phyloP scores from a whole-genome alignment of 257 asterid genomes.

The Buddleja alternifolia region DNA sequence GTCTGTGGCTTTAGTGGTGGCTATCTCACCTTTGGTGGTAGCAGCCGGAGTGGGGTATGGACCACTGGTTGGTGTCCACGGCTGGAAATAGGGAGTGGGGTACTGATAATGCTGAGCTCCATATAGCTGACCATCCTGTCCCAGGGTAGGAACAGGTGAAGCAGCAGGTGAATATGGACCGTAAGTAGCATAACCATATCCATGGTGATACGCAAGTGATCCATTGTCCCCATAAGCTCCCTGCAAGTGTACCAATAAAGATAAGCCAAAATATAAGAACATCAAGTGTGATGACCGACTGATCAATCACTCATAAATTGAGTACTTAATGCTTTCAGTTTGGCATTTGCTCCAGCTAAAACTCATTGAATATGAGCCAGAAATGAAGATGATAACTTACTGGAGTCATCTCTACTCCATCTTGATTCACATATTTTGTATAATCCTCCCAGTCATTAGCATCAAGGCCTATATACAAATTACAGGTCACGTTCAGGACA shows the following conservation, averaged over 20 bases:
- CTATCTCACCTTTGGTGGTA: slow-evolving; percentile 55
- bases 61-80: slow-evolving; percentile 50
- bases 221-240: slow-evolving; percentile 73
- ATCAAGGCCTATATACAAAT: slow-evolving; percentile 41
- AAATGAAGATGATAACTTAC: slow-evolving; percentile 39
- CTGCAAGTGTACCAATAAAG: slow-evolving; percentile 32
- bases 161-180: no score
- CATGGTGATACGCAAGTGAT: slow-evolving; percentile 62
- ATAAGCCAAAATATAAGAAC: background rate
- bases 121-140: slow-evolving; percentile 72
- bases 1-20: slow-evolving; percentile 51
- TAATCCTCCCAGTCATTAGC: slow-evolving; percentile 63
- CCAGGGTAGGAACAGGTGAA: slow-evolving; percentile 67
- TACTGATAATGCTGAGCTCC: slow-evolving; percentile 80
- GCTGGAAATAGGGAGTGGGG: slow-evolving; percentile 63
- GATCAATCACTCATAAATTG: no score
- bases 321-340: no score
- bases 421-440: slow-evolving; percentile 47
- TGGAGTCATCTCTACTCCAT: slow-evolving; percentile 59
- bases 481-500: background rate
- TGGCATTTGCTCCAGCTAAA: no score
- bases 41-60: slow-evolving; percentile 39
- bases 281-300: no score
- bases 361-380: background rate
- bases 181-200: slow-evolving; percentile 68